These are phyloP conservation scores for Favolaschia claudopus DNA, from an alignment of 768 basidiomycete species.

Conservation along the genomic window DNA sequence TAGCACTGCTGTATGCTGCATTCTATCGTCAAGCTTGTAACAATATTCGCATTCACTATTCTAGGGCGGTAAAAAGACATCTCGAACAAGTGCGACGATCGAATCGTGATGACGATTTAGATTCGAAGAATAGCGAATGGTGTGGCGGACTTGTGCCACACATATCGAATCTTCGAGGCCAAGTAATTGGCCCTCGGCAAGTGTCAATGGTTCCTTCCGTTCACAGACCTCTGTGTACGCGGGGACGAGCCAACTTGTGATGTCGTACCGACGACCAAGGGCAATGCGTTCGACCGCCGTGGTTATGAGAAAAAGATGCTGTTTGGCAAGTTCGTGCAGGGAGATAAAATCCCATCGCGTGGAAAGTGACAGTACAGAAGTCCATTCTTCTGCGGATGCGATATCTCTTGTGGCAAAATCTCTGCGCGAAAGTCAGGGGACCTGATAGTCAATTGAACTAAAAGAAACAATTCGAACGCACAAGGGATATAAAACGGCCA, in stretches of 20 bases:
- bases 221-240: conserved; percentile 39
- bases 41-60: no score
- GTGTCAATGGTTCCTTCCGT: conserved; percentile 26
- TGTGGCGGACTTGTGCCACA: conserved; percentile 26
- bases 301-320: conserved; percentile 18
- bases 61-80: conserved; percentile 19
- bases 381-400: conserved; percentile 35
- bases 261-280: conserved; percentile 31
- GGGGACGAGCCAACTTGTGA: conserved; percentile 36
- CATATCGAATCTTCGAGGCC: conserved; percentile 22
- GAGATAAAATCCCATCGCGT: conserved; percentile 37
- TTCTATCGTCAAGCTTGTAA: no score
- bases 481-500: conserved; percentile 62
- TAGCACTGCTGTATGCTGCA: not conserved
- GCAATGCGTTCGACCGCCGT: conserved; percentile 32
- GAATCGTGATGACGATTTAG: conserved; percentile 26
- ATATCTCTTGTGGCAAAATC: conserved; percentile 18
- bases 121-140: conserved; percentile 25
- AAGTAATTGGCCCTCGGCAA: conserved; percentile 24
- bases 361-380: conserved; percentile 37
- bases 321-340: conserved; percentile 34
- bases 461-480: conserved; percentile 32
- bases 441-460: not conserved
- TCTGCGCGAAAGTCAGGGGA: not conserved
- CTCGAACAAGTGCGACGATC: conserved; percentile 17